These are phyloP conservation scores for Xylaria castorea DNA, from an alignment of 495 filamentous ascomycete genomes.

Conservation along the genomic window DNA sequence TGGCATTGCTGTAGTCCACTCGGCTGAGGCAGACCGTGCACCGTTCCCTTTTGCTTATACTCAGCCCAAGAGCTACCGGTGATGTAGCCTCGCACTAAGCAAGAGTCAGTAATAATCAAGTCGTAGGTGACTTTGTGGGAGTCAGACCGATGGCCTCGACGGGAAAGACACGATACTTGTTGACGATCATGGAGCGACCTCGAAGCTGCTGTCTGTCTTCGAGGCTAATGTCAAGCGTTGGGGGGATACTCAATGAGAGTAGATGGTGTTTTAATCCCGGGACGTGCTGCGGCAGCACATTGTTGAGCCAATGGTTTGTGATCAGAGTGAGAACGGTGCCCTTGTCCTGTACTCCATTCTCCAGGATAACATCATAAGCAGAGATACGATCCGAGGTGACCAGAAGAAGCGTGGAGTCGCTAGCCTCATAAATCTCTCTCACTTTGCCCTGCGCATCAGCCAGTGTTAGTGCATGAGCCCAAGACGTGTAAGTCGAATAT, in stretches of 20 bases:
- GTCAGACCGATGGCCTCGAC: constrained; percentile 68
- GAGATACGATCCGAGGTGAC: constrained; percentile 92
- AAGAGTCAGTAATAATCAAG: constrained; percentile 3
- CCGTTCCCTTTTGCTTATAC: constrained; percentile 71
- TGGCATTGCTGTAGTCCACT: constrained; percentile 74
- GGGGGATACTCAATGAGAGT: constrained; percentile 70
- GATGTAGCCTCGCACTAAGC: constrained; percentile 83
- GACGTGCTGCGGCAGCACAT: constrained; percentile 66
- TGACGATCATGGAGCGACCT: constrained; percentile 82
- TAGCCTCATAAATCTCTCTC: constrained; percentile 79
- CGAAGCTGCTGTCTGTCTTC: constrained; percentile 61
- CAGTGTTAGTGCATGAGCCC: constrained; percentile 1
- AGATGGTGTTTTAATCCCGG: constrained; percentile 79
- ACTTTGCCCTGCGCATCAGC: constrained; percentile 67
- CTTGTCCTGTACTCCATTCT: constrained; percentile 86
- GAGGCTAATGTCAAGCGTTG: constrained; percentile 50
- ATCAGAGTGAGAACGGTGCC: constrained; percentile 84
- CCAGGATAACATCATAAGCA: constrained; percentile 91
- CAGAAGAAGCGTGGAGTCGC: constrained; percentile 81
- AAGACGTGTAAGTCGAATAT: not conserved
- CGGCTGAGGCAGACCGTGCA: constrained; percentile 76
- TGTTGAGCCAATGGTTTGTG: constrained; percentile 82
- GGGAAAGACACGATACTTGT: constrained; percentile 78
- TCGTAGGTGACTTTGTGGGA: not conserved
- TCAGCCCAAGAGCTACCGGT: constrained; percentile 92